A percentile compares a stretch with the other conserved stretches of the same genome.
Evolutionary conservation across 2,329 filamentous ascomycete genomes (phyloP).

Genomic region (Zasmidium angulare): DNA sequence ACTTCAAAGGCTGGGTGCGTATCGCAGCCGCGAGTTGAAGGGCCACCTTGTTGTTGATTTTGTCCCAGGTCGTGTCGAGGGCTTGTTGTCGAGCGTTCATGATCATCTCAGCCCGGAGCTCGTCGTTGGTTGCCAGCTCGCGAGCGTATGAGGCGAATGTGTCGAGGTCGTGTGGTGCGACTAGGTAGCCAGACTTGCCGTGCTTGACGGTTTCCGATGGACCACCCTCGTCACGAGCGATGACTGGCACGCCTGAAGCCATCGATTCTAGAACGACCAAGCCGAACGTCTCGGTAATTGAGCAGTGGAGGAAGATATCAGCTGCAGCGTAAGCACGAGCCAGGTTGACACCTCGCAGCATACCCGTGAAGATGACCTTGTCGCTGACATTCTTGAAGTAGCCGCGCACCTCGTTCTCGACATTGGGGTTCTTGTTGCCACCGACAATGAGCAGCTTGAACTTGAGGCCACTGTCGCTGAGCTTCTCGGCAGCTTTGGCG

Average conservation of each 20-base stretch:
- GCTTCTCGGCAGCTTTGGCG: slow-evolving; percentile 53
- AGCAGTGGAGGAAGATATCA: slow-evolving; percentile 71
- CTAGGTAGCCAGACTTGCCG: slow-evolving; percentile 60
- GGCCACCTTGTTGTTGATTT: slow-evolving; percentile 69
- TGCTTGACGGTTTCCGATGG: slow-evolving; percentile 66
- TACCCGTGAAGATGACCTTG: slow-evolving; percentile 66
- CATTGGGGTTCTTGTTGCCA: slow-evolving; percentile 63
- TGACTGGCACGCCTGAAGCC: slow-evolving; percentile 68
- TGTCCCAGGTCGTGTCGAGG: slow-evolving; percentile 67
- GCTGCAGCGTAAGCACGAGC: slow-evolving; percentile 67
- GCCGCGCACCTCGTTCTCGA: slow-evolving; percentile 62
- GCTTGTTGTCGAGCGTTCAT: slow-evolving; percentile 55
- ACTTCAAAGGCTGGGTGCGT: slow-evolving; percentile 10
- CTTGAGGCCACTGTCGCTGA: slow-evolving; percentile 56
- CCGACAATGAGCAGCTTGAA: slow-evolving; percentile 69
- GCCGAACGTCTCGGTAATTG: slow-evolving; percentile 70
- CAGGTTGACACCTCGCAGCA: slow-evolving; percentile 60
- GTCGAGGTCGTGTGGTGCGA: slow-evolving; percentile 59
- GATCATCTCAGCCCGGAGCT: slow-evolving; percentile 49
- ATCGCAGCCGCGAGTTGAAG: slow-evolving; percentile 59
- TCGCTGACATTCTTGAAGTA: slow-evolving; percentile 57
- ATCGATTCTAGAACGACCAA: slow-evolving; percentile 70
- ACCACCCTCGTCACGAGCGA: slow-evolving; percentile 68
- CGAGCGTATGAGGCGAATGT: slow-evolving; percentile 57
- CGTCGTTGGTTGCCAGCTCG: slow-evolving; percentile 49